These are phyloP conservation scores for Podospora sp. DNA, from an alignment of 495 filamentous ascomycete species.

Conservation along the genomic window DNA sequence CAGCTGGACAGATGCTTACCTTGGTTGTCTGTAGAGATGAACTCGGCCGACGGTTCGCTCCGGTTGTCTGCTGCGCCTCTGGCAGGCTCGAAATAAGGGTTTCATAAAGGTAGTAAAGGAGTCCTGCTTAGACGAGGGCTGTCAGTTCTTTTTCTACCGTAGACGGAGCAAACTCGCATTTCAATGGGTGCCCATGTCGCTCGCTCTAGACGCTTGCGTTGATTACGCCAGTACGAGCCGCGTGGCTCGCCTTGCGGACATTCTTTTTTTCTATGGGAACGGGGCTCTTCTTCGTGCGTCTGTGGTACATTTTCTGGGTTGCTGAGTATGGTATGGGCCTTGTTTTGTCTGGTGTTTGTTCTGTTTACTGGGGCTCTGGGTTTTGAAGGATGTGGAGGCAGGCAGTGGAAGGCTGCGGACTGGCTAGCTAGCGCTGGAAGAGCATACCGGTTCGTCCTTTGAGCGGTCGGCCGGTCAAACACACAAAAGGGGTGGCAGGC, in stretches of 20 bases:
- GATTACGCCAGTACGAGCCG: background rate
- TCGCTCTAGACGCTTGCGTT: background rate
- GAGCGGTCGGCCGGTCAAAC: background rate
- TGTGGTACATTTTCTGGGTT: background rate
- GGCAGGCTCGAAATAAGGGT: background rate
- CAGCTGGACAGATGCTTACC: constrained; percentile 21
- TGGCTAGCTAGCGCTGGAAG: constrained; percentile 9
- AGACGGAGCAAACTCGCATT: background rate
- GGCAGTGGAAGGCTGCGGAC: background rate
- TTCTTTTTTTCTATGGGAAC: background rate
- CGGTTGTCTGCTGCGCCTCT: constrained; percentile 2
- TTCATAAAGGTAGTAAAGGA: background rate
- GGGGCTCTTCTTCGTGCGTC: background rate
- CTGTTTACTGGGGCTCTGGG: background rate
- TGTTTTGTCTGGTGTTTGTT: background rate
- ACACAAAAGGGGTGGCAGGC: too few species aligned
- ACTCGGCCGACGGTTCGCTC: background rate
- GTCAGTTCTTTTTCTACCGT: background rate
- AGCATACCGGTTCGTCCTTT: background rate
- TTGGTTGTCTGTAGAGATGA: constrained; percentile 21
- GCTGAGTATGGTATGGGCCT: background rate
- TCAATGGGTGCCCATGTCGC: background rate
- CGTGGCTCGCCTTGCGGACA: background rate
- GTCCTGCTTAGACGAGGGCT: background rate
- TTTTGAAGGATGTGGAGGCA: background rate